Evolutionary conservation across 2,329 filamentous ascomycete genomes (phyloP), one percentile per base, ranked within the genome.

Genomic region (Lecanicillium sp.): DNA sequence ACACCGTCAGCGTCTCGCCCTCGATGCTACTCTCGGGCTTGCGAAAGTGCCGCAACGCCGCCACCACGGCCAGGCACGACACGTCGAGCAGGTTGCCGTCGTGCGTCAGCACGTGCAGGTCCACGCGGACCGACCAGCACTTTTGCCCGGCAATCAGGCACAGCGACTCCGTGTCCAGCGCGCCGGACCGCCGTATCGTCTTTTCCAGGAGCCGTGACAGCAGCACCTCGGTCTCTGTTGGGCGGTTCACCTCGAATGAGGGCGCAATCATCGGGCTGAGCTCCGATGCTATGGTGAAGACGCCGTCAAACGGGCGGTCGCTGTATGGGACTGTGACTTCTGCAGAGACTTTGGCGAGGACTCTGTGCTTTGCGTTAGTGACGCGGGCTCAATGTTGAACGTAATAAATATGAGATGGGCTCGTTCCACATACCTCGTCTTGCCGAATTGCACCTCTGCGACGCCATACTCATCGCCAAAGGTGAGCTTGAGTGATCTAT

Each of bases 381-480:
- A 29, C n/a, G n/a, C n/a, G n/a, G n/a, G n/a, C n/a, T n/a, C n/a
- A n/a, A n/a, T n/a, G n/a, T n/a, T 6, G 29, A 28, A 17, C 29
- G 4, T 25, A 37, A 25, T 28, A 17, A 22, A 19, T 2, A 13
- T 42, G 13, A 22, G n/a, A n/a, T 28, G n/a, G 2, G 17, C 18
- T 28, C 6, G 36, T 5, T 10, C 28, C 8, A 49, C 63, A 41
- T 62, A 90, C 89, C 82, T 86, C 41, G 92, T 97, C 68, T 90
- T 94, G 50, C 92, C 92, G 46, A 96, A 66, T 47, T 80, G 76
- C 29, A 96, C 84, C 54, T 95, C 87, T 50, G 84, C 87, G 50
- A 90, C 80, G 46, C 92, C 92, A 71, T 89, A 89, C 53, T 95
- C 87, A 46, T 95, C 83, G 36, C 88, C 88, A 62, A 97, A 95